These are phyloP conservation scores for Tephrocybe sp. DNA, from an alignment of 768 basidiomycete species.

Conservation along the genomic window DNA sequence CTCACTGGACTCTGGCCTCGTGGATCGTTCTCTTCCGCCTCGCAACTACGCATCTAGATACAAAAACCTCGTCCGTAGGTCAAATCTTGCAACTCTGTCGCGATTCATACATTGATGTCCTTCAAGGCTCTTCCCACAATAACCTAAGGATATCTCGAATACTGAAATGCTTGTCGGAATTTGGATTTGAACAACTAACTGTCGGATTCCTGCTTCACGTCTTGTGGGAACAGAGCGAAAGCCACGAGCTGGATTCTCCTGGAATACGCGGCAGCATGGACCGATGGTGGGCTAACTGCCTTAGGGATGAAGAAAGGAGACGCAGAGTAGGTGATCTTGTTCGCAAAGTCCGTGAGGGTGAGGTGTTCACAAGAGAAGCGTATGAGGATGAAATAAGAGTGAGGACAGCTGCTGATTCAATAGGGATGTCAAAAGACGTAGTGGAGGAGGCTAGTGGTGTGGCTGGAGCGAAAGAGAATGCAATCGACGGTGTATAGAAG, in stretches of 20 bases:
- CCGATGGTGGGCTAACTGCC: conserved; percentile 74
- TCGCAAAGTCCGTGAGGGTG: conserved; percentile 42
- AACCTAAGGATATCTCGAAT: conserved; percentile 76
- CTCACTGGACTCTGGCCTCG: conserved; percentile 53
- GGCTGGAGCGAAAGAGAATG: not conserved
- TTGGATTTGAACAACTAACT: conserved; percentile 63
- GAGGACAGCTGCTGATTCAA: conserved; percentile 27
- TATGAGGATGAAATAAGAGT: conserved; percentile 39
- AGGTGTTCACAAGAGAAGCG: conserved; percentile 53
- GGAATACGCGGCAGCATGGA: conserved; percentile 64
- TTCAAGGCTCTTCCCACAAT: conserved; percentile 65
- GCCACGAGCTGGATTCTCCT: conserved; percentile 45
- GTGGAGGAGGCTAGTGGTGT: not conserved
- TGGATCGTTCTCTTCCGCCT: conserved; percentile 49
- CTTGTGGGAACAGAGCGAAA: conserved; percentile 66
- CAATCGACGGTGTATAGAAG: too few species aligned
- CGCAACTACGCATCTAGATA: conserved; percentile 54
- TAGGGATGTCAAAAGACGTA: not conserved
- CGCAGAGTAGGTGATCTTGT: conserved; percentile 52
- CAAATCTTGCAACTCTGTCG: not conserved
- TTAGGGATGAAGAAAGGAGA: conserved; percentile 60
- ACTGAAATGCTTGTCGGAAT: conserved; percentile 69
- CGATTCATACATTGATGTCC: too few species aligned
- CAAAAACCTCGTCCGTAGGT: conserved; percentile 65
- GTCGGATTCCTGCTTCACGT: conserved; percentile 69